Percentiles rank a stretch among this genome's conserved stretches.
Conservation (phyloP, 257 asterid species). For the Pogostemon cablin region DNA sequence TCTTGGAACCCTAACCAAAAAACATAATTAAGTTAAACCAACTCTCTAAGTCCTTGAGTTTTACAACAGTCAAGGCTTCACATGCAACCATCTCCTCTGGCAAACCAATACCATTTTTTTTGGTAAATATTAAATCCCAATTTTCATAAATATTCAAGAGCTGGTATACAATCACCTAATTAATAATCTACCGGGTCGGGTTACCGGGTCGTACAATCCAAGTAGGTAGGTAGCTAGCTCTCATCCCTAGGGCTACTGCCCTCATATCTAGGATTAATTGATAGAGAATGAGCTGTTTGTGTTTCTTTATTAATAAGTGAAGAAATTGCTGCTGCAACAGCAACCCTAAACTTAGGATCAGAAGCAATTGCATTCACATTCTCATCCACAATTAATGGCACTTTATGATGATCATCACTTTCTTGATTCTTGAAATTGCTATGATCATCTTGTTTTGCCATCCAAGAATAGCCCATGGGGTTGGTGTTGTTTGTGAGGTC, state of each 20-base stretch:
- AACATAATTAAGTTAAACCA: conserved; percentile 1
- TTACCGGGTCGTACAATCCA: conserved; percentile 38
- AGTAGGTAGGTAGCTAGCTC: neutral
- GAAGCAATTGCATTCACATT: conserved; percentile 78
- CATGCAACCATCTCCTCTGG: conserved; percentile 35
- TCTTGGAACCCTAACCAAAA: conserved; percentile 32
- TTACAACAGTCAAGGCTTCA: conserved; percentile 49
- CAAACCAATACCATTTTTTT: conserved; percentile 5
- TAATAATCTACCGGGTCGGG: conserved; percentile 12
- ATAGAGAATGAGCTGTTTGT: conserved; percentile 30
- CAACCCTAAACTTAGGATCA: conserved; percentile 85
- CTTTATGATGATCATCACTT: neutral
- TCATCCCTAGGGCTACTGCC: conserved; percentile 35
- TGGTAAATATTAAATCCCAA: conserved; percentile 9
- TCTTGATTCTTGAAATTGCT: neutral
- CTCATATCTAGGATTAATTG: conserved; percentile 14
- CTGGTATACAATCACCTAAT: too few relatives aligned
- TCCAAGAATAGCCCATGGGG: conserved; percentile 51
- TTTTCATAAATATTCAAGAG: too few relatives aligned
- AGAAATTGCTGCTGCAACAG: conserved; percentile 88
- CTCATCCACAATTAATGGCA: conserved; percentile 43
- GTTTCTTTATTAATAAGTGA: conserved; percentile 67
- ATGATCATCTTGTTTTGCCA: conserved; percentile 40
- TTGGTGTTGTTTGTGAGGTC: conserved; percentile 48
- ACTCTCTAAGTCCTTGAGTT: conserved; percentile 35